Evolutionary conservation across 2,329 filamentous ascomycete species (phyloP), one percentile per base, ranked within the genome.

Genomic region (Hypoxylon sp.): DNA sequence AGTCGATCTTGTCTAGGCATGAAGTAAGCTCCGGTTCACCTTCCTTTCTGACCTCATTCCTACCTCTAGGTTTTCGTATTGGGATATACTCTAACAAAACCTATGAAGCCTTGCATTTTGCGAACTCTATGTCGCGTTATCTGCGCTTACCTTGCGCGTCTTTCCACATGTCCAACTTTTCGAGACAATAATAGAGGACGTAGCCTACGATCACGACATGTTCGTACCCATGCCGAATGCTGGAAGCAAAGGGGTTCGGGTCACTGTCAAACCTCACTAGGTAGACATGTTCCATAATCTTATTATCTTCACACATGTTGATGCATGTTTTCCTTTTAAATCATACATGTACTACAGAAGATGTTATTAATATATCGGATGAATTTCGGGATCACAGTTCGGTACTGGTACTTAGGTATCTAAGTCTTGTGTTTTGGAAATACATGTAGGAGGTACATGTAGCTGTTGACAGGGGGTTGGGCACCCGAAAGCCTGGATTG

Each of bases 1-100:
- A 75, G 77, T 3, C 72, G 83, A 13, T 75, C 75, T n/a, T 85
- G 83, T 60, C 73, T 85, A 3, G 83, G 83, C 15, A 76, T 76
- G 64, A 79, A 80, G 78, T 80, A 66, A 70, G 75, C 65, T 19
- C 2, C 4, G 13, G n/a, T 27, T 39, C 50, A 10, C 2, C 15
- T 32, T 17, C 21, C 24, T 13, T 1, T 27, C 42, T 4, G 27
- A 2, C 13, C 17, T 47, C 21, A 35, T 32, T 19, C 35, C 47
- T 27, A 27, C 24, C 3, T 3, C 21, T 21, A 44, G 11, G 8
- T 8, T 29, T 17, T 7, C 13, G 6, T 46, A 17, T 24, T 5
- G 2, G 21, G 6, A 31, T 29, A 10, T 19, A 5, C 15, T n/a
- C 61, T 68, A 55, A 68, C 15, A 5, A 15, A 46, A 44, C 17